Evolutionary conservation across 2,329 filamentous ascomycete species (phyloP).

Genomic region (Colletotrichum tropicale): DNA sequence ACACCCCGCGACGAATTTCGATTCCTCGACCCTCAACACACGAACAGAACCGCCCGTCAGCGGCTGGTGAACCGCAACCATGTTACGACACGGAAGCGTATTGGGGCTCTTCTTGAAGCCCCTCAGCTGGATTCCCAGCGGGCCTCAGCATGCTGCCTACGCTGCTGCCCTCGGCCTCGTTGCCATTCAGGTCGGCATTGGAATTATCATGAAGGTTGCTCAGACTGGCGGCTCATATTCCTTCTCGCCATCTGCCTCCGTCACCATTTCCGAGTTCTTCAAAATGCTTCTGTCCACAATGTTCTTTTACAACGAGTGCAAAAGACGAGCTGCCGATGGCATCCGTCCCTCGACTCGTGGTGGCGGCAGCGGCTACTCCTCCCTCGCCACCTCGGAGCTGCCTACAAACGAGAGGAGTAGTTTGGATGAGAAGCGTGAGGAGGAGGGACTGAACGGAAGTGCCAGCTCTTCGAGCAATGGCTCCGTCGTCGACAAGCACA

Average conservation of each 20-base stretch:
- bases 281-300: constrained; percentile 33
- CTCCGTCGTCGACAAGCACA: constrained; percentile 5
- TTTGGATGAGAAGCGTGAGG: constrained; percentile 23
- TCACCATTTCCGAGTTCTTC: constrained; percentile 35
- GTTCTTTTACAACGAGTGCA: constrained; percentile 32
- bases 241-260: constrained; percentile 33
- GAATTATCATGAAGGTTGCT: constrained; percentile 34
- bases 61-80: neutral
- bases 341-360: constrained; percentile 22
- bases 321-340: constrained; percentile 17
- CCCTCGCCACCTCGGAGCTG: constrained; percentile 17
- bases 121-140: constrained; percentile 15
- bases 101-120: constrained; percentile 20
- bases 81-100: constrained; percentile 20
- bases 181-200: constrained; percentile 37
- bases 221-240: constrained; percentile 29
- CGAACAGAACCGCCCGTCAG: neutral
- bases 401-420: constrained; percentile 18
- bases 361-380: constrained; percentile 18
- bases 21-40: neutral
- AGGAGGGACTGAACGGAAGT: constrained; percentile 17
- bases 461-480: constrained; percentile 3
- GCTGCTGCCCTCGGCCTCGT: constrained; percentile 35
- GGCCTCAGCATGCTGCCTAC: constrained; percentile 24
- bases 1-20: neutral